Percentiles rank a stretch among this genome's conserved stretches.
These are phyloP conservation scores for Aspergillus proliferans DNA, from an alignment of 2,329 filamentous ascomycete species.

Conservation along the genomic window DNA sequence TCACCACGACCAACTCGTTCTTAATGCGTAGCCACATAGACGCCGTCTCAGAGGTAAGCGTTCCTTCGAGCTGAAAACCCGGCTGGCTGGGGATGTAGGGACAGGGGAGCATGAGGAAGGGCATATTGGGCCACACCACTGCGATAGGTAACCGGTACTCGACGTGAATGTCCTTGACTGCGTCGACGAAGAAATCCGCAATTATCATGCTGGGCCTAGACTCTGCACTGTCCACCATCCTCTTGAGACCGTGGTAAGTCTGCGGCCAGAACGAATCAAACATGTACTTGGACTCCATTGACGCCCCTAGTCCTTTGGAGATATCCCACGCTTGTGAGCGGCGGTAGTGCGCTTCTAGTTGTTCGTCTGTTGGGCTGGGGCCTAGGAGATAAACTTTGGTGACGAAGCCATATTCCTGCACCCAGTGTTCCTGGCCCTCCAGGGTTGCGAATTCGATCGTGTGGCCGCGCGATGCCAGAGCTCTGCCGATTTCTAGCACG, in stretches of 20 bases:
- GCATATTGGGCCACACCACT: slow-evolving; percentile 40
- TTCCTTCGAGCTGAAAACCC: slow-evolving; percentile 35
- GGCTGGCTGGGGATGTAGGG: slow-evolving; percentile 40
- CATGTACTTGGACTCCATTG: slow-evolving; percentile 33
- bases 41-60: slow-evolving; percentile 35
- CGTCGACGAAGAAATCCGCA: slow-evolving; percentile 42
- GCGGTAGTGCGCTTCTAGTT: slow-evolving; percentile 30
- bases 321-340: slow-evolving; percentile 30
- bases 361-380: slow-evolving; percentile 19
- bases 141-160: slow-evolving; percentile 36
- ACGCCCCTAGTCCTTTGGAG: slow-evolving; percentile 23
- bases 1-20: slow-evolving; percentile 29
- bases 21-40: slow-evolving; percentile 33
- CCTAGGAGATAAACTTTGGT: slow-evolving; percentile 28
- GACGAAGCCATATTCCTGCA: slow-evolving; percentile 23
- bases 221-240: slow-evolving; percentile 13
- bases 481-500: slow-evolving; percentile 27
- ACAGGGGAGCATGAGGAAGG: slow-evolving; percentile 30
- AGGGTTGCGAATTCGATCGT: slow-evolving; percentile 34
- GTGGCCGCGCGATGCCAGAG: slow-evolving; percentile 31
- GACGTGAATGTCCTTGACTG: slow-evolving; percentile 35
- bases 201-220: slow-evolving; percentile 37
- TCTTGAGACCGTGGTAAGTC: slow-evolving; percentile 18
- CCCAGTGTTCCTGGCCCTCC: slow-evolving; percentile 33
- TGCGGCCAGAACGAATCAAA: slow-evolving; percentile 36